Conservation (phyloP, 2,329 filamentous ascomycete species). For the Coniochaeta prunicola region DNA sequence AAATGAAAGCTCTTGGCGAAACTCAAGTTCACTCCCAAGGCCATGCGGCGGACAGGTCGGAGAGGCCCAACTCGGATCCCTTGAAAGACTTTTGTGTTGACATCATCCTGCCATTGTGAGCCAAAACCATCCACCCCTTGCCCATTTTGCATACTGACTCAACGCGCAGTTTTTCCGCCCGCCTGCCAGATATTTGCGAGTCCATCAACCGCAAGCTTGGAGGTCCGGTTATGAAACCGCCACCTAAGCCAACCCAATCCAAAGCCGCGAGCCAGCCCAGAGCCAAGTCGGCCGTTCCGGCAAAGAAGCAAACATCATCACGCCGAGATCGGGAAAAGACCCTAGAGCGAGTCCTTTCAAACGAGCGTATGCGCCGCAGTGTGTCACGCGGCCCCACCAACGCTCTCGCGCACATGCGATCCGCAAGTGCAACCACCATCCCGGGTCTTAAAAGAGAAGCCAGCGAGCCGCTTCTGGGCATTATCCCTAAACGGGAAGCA, state of each 20-base stretch:
- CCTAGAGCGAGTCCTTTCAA: conserved; percentile 56
- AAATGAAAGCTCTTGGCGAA: conserved; percentile 42
- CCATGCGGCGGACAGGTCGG: conserved; percentile 26
- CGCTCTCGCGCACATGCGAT: conserved; percentile 58
- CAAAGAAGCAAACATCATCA: conserved; percentile 37
- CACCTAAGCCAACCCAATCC: conserved; percentile 38
- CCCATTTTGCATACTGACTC: conserved; percentile 22
- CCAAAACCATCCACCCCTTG: conserved; percentile 6
- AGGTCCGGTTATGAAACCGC: conserved; percentile 56
- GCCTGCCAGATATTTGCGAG: conserved; percentile 64
- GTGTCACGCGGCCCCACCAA: conserved; percentile 50
- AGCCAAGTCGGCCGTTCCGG: conserved; percentile 42
- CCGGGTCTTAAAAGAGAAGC: conserved; percentile 60
- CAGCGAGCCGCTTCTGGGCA: conserved; percentile 51
- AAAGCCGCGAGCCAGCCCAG: conserved; percentile 35
- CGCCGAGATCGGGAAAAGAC: conserved; percentile 38
- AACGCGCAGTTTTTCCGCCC: conserved; percentile 57
- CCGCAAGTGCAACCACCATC: conserved; percentile 55
- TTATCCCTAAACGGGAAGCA: conserved; percentile 31
- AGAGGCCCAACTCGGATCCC: conserved; percentile 48
- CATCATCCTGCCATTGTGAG: conserved; percentile 72
- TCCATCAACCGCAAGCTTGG: conserved; percentile 70
- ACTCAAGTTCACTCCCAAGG: conserved; percentile 30
- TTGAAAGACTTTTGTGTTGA: conserved; percentile 73
- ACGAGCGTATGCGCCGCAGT: conserved; percentile 47